Conservation (phyloP, 495 filamentous ascomycete species). For the Apiosordaria backusii region DNA sequence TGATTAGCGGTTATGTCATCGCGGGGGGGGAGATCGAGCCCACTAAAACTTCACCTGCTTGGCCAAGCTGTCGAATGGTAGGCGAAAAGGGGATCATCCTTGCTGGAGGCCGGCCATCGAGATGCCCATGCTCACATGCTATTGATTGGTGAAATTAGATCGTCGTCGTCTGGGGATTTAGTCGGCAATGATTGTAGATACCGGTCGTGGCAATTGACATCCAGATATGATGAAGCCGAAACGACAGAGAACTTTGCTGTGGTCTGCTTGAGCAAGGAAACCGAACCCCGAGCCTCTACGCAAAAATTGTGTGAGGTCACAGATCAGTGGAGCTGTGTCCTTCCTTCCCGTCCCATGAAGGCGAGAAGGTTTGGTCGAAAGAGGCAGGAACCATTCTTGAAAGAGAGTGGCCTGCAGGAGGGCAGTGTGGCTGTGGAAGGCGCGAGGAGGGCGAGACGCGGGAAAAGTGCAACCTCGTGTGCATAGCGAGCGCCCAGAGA, state of each 20-base stretch:
- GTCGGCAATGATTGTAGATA: not conserved
- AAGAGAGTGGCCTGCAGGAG: not conserved
- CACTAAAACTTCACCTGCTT: not conserved
- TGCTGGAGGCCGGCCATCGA: not conserved
- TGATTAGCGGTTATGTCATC: slow-evolving; percentile 4
- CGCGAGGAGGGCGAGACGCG: not conserved
- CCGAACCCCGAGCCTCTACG: not conserved
- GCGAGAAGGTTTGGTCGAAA: not conserved
- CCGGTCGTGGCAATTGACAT: not conserved
- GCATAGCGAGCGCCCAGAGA: not conserved
- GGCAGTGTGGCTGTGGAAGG: not conserved
- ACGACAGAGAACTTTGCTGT: not conserved
- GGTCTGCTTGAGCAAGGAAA: not conserved
- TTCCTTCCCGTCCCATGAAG: not conserved
- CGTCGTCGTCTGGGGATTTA: not conserved
- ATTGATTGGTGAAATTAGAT: not conserved
- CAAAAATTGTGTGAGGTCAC: not conserved
- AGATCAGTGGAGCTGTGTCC: not conserved
- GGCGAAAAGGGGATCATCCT: not conserved
- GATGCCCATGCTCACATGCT: not conserved
- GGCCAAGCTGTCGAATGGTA: not conserved
- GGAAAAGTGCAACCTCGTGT: not conserved
- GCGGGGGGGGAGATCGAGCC: not conserved
- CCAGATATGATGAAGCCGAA: too few relatives aligned
- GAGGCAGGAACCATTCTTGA: not conserved